phyloP scores from a whole-genome alignment of 2,329 filamentous ascomycete species.

The Aspergillus novoparasiticus region DNA sequence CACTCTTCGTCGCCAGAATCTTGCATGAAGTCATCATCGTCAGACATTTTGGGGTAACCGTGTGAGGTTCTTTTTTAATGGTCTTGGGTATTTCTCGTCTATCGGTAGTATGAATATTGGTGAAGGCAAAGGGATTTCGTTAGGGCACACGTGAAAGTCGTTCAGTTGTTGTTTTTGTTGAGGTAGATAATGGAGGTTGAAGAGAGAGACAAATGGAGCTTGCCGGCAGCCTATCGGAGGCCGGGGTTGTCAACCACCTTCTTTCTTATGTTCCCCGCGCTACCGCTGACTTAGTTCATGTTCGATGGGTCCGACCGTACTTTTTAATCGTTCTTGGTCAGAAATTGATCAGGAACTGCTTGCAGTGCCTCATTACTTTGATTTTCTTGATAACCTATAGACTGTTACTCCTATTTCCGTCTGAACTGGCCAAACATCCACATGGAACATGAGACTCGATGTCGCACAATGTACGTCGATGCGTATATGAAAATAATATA shows the following conservation, averaged over 20 bases:
- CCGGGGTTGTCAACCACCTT: constrained; percentile 10
- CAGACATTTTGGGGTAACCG: constrained; percentile 61
- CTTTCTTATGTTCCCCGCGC: constrained; percentile 15
- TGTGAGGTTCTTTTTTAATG: not conserved
- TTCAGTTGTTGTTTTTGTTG: constrained; percentile 1
- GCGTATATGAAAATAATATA: not conserved
- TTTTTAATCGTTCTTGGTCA: not conserved
- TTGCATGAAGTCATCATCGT: constrained; percentile 91
- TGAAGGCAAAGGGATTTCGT: not conserved
- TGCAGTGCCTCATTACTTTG: not conserved
- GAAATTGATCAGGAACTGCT: not conserved
- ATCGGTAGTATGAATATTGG: not conserved
- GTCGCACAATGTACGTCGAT: not conserved
- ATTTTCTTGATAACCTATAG: not conserved
- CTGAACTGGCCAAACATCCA: not conserved
- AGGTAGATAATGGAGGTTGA: constrained; percentile 7
- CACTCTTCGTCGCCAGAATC: constrained; percentile 87
- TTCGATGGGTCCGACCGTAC: constrained; percentile 7
- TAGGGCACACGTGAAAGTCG: not conserved
- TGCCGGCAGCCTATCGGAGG: constrained; percentile 21
- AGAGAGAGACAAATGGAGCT: constrained; percentile 7
- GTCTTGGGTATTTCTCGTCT: not conserved
- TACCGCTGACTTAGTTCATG: constrained; percentile 1
- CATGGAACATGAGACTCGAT: not conserved
- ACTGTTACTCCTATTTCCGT: not conserved